Evolutionary conservation across 495 filamentous ascomycete genomes (phyloP), one percentile per base, ranked within the genome.

Genomic region (Lindgomyces ingoldianus): DNA sequence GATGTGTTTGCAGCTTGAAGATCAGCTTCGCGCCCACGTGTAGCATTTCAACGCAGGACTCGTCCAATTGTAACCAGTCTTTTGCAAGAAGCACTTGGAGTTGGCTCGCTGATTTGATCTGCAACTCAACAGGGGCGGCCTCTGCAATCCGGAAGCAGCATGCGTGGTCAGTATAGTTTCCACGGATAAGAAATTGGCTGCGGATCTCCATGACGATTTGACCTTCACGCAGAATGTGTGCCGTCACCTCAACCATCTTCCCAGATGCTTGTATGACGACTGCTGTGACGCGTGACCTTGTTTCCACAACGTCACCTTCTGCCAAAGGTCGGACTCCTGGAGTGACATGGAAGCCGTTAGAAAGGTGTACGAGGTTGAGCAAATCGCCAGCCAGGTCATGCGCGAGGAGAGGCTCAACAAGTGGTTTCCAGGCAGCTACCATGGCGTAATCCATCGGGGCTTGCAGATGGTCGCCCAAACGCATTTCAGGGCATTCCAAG

Each of bases 381-480:
- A 98, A 81, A 74, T 98, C 94, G 42, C 94, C 94, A 68, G 97
- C 93, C 64, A 98, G 95, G 62, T 84, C 89, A 59, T 89, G 85
- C 64, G 94, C 93, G 83, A 98, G 97, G 74, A 98, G 96, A 0
- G 94, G 93, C 80, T 96, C 96, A 21, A 90, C 97, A 74, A 98
- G 96, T 41, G 94, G 94, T 77, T 98, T 96, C 94, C 94, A 98
- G 63, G 93, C 94, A 19, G 95, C 91, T 24, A 98, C 94, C 62
- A 98, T 98, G 58, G 94, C 94, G 67, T 97, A 98, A 75, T 98
- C 94, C 94, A 98, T 98, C 41, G 95, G 94, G 18, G 94, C 95
- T 68, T 86, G 93, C 68, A 96, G 93, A 24, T 93, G 86, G 60
- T 97, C 93, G 46, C 98, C 93, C 63, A 98, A 98, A n/a, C 94